Percentiles rank a stretch among this genome's conserved stretches.
phyloP scores from a whole-genome alignment of 2,329 filamentous ascomycete genomes.

The Trichoderma sp. region DNA sequence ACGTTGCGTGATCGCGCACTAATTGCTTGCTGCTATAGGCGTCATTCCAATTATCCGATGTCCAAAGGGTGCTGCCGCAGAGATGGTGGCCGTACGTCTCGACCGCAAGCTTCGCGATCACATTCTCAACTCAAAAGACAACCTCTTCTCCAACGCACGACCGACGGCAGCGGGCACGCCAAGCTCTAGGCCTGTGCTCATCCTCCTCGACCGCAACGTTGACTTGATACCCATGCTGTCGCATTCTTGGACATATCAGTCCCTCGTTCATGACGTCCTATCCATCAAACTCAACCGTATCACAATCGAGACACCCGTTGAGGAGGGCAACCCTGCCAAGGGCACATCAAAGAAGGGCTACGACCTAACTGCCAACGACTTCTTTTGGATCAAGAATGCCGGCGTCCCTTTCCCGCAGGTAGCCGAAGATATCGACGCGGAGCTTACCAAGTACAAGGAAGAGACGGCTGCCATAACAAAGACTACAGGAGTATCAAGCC shows the following conservation, averaged over 20 bases:
- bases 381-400: slow-evolving; percentile 95
- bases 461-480: slow-evolving; percentile 92
- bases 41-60: slow-evolving; percentile 95
- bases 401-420: slow-evolving; percentile 91
- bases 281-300: slow-evolving; percentile 79
- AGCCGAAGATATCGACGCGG: slow-evolving; percentile 91
- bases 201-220: slow-evolving; percentile 93
- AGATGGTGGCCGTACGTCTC: slow-evolving; percentile 90
- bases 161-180: slow-evolving; percentile 62
- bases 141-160: slow-evolving; percentile 78
- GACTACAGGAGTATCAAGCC: slow-evolving; percentile 88
- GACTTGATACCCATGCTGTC: slow-evolving; percentile 98
- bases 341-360: slow-evolving; percentile 85
- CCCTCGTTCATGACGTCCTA: slow-evolving; percentile 69
- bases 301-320: slow-evolving; percentile 80
- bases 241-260: slow-evolving; percentile 83
- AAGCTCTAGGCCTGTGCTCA: slow-evolving; percentile 79
- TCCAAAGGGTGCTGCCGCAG: slow-evolving; percentile 87
- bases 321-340: slow-evolving; percentile 74
- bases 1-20: neutral
- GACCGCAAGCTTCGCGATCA: slow-evolving; percentile 96
- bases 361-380: slow-evolving; percentile 86
- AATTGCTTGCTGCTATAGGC: slow-evolving; percentile 48
- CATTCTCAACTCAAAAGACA: slow-evolving; percentile 96
- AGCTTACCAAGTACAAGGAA: slow-evolving; percentile 92